Evolutionary conservation across 345 rosid genomes (phyloP).

Genomic region (Mangifera indica): DNA sequence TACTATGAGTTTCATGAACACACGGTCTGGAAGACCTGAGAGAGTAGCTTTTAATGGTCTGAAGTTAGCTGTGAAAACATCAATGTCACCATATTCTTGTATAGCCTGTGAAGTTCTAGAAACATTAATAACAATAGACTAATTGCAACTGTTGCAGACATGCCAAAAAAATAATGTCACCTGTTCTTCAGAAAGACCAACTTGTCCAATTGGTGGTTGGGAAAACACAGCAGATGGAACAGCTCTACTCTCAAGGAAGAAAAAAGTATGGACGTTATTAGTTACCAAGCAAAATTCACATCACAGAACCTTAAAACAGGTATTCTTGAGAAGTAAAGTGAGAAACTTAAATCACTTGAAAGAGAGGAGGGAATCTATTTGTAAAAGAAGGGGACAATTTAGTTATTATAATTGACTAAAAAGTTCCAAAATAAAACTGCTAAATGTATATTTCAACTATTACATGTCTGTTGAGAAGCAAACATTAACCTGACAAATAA

Average conservation of each 20-base stretch:
- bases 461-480: not conserved
- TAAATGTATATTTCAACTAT: not conserved
- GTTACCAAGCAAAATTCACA: slow-evolving; percentile 8
- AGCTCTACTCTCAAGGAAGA: slow-evolving; percentile 45
- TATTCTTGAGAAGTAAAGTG: not conserved
- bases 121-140: slow-evolving; percentile 21
- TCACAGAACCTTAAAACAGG: not conserved
- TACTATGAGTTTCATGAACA: slow-evolving; percentile 83
- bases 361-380: too few relatives aligned
- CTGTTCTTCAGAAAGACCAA: slow-evolving; percentile 91
- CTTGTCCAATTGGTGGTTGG: slow-evolving; percentile 96
- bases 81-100: slow-evolving; percentile 69
- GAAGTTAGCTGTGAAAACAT: slow-evolving; percentile 82
- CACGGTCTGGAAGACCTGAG: slow-evolving; percentile 91
- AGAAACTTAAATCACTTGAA: too few relatives aligned
- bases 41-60: slow-evolving; percentile 90
- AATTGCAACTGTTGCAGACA: slow-evolving; percentile 12
- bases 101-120: slow-evolving; percentile 57
- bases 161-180: slow-evolving; percentile 32
- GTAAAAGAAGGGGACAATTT: too few relatives aligned
- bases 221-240: slow-evolving; percentile 93
- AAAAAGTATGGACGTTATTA: slow-evolving; percentile 2
- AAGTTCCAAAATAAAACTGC: not conserved
- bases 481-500: not conserved
- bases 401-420: not conserved